Percentiles rank a stretch among this genome's conserved stretches.
Conservation (phyloP, 108 stramenopile species). For the Skeletonema marinoi region DNA sequence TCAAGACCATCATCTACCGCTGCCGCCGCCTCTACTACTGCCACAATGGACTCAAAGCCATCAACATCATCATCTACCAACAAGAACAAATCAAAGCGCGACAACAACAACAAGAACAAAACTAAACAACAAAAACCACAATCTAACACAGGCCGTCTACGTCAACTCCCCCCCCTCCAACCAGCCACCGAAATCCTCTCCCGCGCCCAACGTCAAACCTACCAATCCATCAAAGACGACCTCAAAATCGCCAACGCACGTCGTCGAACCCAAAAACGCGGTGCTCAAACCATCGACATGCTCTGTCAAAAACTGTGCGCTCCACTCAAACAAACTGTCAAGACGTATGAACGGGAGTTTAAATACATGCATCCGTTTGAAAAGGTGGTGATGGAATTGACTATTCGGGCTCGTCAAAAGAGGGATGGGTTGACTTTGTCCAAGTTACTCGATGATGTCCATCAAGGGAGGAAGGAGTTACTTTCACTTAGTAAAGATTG, state of each 20-base stretch:
- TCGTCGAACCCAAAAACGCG: conserved; percentile 78
- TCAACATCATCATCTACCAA: neutral
- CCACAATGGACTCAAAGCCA: neutral
- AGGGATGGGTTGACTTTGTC: conserved; percentile 71
- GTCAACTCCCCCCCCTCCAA: conserved; percentile 78
- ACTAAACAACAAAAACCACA: neutral
- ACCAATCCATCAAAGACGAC: conserved; percentile 53
- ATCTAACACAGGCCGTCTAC: conserved; percentile 71
- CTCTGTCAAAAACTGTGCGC: conserved; percentile 78
- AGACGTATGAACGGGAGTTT: conserved; percentile 78
- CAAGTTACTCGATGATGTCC: conserved; percentile 71
- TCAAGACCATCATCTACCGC: neutral
- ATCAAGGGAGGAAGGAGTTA: conserved; percentile 82
- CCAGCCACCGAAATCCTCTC: conserved; percentile 69
- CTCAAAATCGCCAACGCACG: conserved; percentile 51
- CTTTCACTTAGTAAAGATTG: conserved; percentile 84
- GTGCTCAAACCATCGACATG: conserved; percentile 75
- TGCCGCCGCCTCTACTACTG: neutral
- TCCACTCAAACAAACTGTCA: conserved; percentile 80
- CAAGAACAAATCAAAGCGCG: neutral
- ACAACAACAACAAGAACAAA: neutral
- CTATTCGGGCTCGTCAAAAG: conserved; percentile 77
- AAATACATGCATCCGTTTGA: conserved; percentile 92
- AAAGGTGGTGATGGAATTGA: conserved; percentile 89
- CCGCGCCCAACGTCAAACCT: conserved; percentile 50